phyloP scores from a whole-genome alignment of 163 green algal species.

The Chloromonas sp. region DNA sequence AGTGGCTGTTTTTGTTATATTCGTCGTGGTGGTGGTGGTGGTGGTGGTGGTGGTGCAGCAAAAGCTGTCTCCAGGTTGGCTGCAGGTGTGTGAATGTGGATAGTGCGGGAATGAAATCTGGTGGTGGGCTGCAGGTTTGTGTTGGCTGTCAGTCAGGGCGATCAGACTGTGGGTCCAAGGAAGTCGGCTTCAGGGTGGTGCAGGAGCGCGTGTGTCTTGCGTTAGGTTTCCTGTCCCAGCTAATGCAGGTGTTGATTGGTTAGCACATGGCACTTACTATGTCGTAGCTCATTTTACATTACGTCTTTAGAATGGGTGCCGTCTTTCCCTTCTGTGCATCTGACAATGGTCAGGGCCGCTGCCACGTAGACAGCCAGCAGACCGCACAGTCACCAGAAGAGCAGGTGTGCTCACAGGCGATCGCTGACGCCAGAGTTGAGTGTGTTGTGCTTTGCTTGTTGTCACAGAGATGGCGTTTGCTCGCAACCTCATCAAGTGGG shows the following conservation, averaged over 20 bases:
- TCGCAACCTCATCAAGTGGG: background rate
- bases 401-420: background rate
- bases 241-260: too few relatives aligned
- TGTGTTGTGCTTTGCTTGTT: background rate
- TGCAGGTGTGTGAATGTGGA: too few relatives aligned
- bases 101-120: too few relatives aligned
- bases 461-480: conserved; percentile 2
- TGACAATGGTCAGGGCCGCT: background rate
- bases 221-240: too few relatives aligned
- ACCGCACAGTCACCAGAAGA: background rate
- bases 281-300: background rate
- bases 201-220: background rate
- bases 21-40: background rate
- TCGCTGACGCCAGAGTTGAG: background rate
- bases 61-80: too few relatives aligned
- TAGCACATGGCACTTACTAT: too few relatives aligned
- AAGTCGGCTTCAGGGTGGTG: background rate
- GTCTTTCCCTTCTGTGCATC: background rate
- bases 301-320: background rate
- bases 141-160: too few relatives aligned
- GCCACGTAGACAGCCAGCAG: background rate
- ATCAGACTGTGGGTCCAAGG: background rate
- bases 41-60: too few relatives aligned
- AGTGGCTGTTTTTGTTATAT: background rate
- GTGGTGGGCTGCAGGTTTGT: too few relatives aligned